Conservation (phyloP, 1,139 yeast genomes). For the Suzukiozyma palmioleophila region DNA sequence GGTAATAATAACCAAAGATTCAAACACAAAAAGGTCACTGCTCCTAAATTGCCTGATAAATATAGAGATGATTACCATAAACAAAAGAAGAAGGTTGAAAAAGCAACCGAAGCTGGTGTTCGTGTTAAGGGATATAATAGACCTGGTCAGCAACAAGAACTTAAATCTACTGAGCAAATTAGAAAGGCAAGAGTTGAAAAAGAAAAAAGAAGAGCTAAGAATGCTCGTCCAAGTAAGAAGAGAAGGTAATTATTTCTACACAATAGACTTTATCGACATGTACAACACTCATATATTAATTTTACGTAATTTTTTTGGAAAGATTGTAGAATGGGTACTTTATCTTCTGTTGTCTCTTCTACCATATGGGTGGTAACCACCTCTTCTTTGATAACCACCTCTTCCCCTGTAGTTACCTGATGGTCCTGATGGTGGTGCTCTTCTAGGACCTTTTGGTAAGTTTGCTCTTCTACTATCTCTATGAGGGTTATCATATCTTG, state of each 20-base stretch:
- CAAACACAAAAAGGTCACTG: slow-evolving; percentile 69
- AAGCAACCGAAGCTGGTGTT: slow-evolving; percentile 75
- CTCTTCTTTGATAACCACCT: slow-evolving; percentile 23
- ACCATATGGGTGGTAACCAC: slow-evolving; percentile 28
- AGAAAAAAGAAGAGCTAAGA: slow-evolving; percentile 78
- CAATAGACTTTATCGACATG: not conserved
- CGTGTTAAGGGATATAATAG: slow-evolving; percentile 65
- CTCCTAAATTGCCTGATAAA: slow-evolving; percentile 89
- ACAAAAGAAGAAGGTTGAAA: slow-evolving; percentile 79
- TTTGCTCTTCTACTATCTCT: slow-evolving; percentile 28
- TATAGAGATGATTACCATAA: slow-evolving; percentile 80
- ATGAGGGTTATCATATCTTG: slow-evolving; percentile 14
- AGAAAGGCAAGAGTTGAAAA: slow-evolving; percentile 68
- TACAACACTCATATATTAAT: slow-evolving; percentile 1
- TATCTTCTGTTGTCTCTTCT: slow-evolving; percentile 18
- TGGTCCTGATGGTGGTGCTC: slow-evolving; percentile 38
- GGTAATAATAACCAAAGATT: slow-evolving; percentile 42
- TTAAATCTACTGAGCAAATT: slow-evolving; percentile 68
- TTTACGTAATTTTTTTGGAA: not conserved
- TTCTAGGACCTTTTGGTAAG: slow-evolving; percentile 42
- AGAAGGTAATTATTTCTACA: slow-evolving; percentile 13
- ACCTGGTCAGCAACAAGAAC: slow-evolving; percentile 53
- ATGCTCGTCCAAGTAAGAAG: slow-evolving; percentile 64
- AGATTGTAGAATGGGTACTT: not conserved
- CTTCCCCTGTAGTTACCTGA: slow-evolving; percentile 24